These are phyloP conservation scores for Eucalyptus regnans DNA, from an alignment of 345 rosid species.

Conservation along the genomic window DNA sequence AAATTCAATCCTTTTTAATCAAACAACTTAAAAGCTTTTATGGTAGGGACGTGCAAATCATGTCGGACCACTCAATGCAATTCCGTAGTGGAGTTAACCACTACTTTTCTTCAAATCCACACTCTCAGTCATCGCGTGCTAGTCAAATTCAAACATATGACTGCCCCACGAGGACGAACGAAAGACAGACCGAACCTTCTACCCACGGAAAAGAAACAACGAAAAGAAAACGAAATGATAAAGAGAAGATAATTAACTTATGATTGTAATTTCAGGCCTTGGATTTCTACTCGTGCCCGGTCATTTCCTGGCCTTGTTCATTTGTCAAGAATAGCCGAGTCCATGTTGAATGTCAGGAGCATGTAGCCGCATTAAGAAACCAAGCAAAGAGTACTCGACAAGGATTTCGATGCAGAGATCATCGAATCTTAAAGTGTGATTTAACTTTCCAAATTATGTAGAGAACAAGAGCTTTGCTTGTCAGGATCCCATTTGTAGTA, in stretches of 20 bases:
- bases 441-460: not conserved
- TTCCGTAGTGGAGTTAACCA: not conserved
- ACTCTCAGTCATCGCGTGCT: not conserved
- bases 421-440: not conserved
- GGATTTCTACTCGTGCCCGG: not conserved
- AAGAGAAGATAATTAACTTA: not conserved
- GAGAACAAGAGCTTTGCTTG: not conserved
- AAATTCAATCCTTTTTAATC: not conserved
- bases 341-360: not conserved
- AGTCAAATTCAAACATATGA: not conserved
- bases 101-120: not conserved
- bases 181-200: not conserved
- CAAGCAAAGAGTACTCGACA: not conserved
- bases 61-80: not conserved
- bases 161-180: not conserved
- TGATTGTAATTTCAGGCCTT: not conserved
- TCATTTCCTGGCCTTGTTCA: not conserved
- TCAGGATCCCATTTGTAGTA: not conserved
- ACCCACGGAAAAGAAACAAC: not conserved
- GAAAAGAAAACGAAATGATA: not conserved
- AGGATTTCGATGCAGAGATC: not conserved
- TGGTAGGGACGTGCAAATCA: not conserved
- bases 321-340: not conserved
- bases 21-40: not conserved
- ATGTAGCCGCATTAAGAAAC: not conserved